Conservation (phyloP, 768 basidiomycete genomes). For the Pisolithus orientalis region DNA sequence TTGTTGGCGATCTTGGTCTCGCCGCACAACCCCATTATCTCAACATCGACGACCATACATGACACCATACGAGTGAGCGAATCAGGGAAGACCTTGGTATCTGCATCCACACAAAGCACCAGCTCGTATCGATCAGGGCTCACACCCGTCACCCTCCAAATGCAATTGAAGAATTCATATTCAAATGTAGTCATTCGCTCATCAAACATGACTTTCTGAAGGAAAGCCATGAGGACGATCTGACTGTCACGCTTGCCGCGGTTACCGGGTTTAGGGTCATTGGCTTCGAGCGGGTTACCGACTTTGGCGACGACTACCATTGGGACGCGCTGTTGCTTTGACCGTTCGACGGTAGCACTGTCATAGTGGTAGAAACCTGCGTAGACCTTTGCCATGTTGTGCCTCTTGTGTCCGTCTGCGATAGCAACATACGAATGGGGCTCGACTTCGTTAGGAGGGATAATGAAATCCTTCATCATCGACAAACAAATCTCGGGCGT, state of each 20-base stretch:
- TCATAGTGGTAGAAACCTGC: conserved; percentile 98
- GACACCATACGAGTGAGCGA: conserved; percentile 93
- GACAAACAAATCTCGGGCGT: conserved; percentile 91
- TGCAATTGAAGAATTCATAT: conserved; percentile 98
- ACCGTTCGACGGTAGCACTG: conserved; percentile 77
- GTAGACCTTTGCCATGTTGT: conserved; percentile 99
- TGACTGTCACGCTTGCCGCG: conserved; percentile 98
- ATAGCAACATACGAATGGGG: conserved; percentile 96
- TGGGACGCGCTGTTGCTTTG: conserved; percentile 95
- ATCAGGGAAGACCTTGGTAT: conserved; percentile 99
- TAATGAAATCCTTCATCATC: conserved; percentile 97
- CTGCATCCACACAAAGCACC: conserved; percentile 93
- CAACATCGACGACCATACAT: conserved; percentile 94
- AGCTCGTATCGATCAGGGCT: conserved; percentile 95
- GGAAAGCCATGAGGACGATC: conserved; percentile 94
- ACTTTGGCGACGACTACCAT: conserved; percentile 94
- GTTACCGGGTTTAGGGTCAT: conserved; percentile 92
- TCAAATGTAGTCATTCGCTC: conserved; percentile 99
- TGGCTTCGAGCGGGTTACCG: conserved; percentile 87
- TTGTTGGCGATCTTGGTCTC: conserved; percentile 99
- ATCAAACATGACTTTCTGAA: conserved; percentile 99
- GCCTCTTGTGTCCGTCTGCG: conserved; percentile 98
- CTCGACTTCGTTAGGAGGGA: conserved; percentile 78
- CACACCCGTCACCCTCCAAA: conserved; percentile 94
- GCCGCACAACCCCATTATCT: conserved; percentile 98